These are phyloP conservation scores for Haplosporangium sp. DNA, from an alignment of 371 early-diverging fungal species.

Conservation along the genomic window DNA sequence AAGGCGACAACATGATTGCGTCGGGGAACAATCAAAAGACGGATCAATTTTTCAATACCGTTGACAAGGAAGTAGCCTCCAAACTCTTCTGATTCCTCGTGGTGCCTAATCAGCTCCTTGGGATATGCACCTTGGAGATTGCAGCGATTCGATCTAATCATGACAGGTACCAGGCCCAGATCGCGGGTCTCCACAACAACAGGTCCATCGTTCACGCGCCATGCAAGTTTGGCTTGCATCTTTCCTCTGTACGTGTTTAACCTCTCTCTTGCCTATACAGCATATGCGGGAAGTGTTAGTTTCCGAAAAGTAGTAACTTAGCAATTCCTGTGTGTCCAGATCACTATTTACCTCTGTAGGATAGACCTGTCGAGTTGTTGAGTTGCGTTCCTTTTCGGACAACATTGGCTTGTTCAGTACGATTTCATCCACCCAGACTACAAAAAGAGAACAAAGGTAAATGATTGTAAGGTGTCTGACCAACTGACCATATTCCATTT, in stretches of 20 bases:
- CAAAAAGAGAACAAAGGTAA: neutral
- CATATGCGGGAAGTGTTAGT: conserved; percentile 30
- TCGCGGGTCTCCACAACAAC: conserved; percentile 72
- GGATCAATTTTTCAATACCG: conserved; percentile 97
- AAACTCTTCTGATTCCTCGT: conserved; percentile 96
- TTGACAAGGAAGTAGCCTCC: conserved; percentile 99
- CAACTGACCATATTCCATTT: too few relatives aligned
- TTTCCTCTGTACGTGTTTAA: conserved; percentile 88
- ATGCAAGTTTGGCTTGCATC: conserved; percentile 81
- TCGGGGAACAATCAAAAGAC: conserved; percentile 94
- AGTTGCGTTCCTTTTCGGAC: conserved; percentile 61
- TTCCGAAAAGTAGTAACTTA: too few relatives aligned
- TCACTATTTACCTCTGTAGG: conserved; percentile 62
- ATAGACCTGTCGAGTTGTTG: conserved; percentile 60
- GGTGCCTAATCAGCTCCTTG: conserved; percentile 78
- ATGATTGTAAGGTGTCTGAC: too few relatives aligned
- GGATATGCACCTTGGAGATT: conserved; percentile 85
- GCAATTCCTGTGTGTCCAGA: conserved; percentile 6
- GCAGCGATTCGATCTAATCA: conserved; percentile 93
- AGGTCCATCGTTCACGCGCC: conserved; percentile 89
- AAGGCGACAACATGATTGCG: conserved; percentile 95
- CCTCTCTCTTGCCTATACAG: conserved; percentile 85
- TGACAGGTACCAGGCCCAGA: conserved; percentile 92
- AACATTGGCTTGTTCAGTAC: conserved; percentile 62
- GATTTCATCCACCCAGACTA: conserved; percentile 68